These are phyloP conservation scores for Mycena rosella DNA, from an alignment of 768 basidiomycete genomes.

Conservation along the genomic window DNA sequence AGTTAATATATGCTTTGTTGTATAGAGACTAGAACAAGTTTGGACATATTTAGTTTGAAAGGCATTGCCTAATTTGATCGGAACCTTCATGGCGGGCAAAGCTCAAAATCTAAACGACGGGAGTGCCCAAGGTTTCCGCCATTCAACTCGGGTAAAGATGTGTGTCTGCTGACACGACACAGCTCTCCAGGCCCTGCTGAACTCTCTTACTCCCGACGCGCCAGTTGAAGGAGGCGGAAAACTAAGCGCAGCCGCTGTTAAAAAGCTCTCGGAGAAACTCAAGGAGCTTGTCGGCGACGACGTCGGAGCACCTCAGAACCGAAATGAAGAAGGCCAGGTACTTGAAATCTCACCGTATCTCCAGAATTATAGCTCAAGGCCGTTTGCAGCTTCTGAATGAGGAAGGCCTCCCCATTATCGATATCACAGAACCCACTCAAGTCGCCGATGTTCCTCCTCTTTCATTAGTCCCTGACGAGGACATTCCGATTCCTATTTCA, in stretches of 20 bases:
- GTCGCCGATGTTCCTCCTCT: constrained; percentile 37
- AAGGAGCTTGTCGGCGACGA: constrained; percentile 67
- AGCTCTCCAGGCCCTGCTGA: constrained; percentile 59
- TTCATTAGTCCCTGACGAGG: constrained; percentile 51
- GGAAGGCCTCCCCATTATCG: constrained; percentile 84
- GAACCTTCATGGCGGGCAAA: constrained; percentile 36
- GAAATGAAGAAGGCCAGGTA: constrained; percentile 75
- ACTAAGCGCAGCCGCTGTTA: constrained; percentile 61
- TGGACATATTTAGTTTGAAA: constrained; percentile 7
- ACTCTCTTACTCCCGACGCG: constrained; percentile 53
- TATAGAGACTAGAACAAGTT: not conserved
- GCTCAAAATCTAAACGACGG: constrained; percentile 44
- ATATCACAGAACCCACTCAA: constrained; percentile 73
- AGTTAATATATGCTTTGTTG: constrained; percentile 1
- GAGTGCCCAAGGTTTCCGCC: constrained; percentile 46
- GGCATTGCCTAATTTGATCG: not conserved
- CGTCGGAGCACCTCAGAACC: constrained; percentile 48
- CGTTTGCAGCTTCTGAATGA: constrained; percentile 75
- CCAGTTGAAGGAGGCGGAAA: constrained; percentile 43
- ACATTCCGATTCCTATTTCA: constrained; percentile 61
- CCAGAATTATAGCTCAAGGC: no score
- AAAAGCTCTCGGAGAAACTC: constrained; percentile 70
- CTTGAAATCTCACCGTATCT: constrained; percentile 24
- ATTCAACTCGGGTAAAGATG: constrained; percentile 16
- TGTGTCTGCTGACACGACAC: constrained; percentile 33